These are phyloP conservation scores for Keithomyces neogunnii DNA, from an alignment of 2,329 filamentous ascomycete species.

Conservation along the genomic window DNA sequence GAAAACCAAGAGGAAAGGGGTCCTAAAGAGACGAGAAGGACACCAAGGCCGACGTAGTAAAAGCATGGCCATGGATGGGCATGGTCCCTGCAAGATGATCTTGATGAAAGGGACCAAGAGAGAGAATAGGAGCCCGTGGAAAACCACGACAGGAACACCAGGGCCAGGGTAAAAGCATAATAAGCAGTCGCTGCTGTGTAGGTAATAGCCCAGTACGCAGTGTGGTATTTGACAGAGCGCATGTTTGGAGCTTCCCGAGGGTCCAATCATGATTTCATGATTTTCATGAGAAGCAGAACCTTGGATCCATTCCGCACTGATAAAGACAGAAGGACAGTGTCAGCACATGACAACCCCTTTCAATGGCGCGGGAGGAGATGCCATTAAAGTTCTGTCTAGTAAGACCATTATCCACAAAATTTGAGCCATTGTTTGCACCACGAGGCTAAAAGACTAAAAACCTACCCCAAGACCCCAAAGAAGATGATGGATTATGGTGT, in stretches of 20 bases:
- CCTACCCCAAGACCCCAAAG: too few species aligned
- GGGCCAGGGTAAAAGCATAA: not conserved
- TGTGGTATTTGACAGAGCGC: slow-evolving; percentile 1
- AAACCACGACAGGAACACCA: not conserved
- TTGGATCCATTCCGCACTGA: too few species aligned
- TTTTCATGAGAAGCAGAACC: too few species aligned
- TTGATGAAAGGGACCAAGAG: not conserved
- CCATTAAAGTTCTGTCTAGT: too few species aligned
- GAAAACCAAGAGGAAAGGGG: not conserved
- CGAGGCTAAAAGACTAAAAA: too few species aligned
- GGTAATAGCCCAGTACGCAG: not conserved
- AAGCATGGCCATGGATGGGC: slow-evolving; percentile 1
- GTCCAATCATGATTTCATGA: not conserved
- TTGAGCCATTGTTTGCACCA: too few species aligned
- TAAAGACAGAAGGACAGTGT: too few species aligned
- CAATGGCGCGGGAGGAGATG: too few species aligned
- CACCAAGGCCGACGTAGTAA: not conserved
- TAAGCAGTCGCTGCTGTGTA: not conserved
- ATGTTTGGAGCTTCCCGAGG: not conserved
- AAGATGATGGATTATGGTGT: too few species aligned
- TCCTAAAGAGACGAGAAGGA: not conserved
- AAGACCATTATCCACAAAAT: too few species aligned
- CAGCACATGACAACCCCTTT: too few species aligned
- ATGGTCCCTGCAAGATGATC: not conserved
- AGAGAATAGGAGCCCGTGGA: not conserved